A percentile compares a stretch with the other conserved stretches of the same genome.
Conservation (phyloP, 768 basidiomycete species). For the Suillus subaureus region DNA sequence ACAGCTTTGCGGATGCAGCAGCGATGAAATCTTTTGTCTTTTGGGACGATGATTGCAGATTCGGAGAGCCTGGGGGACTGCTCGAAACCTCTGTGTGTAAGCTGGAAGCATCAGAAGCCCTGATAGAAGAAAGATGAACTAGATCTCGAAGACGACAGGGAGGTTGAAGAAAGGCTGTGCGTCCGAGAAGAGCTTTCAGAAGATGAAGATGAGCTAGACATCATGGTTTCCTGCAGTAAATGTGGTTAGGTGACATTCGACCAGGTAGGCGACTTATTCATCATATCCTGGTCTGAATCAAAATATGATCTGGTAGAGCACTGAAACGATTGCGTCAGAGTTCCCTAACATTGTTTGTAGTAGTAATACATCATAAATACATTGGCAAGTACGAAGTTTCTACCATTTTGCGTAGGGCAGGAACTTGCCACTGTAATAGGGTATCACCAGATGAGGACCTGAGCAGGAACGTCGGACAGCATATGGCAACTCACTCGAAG, state of each 20-base stretch:
- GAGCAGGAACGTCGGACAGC: background rate
- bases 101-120: constrained; percentile 19
- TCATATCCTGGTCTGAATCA: constrained; percentile 15
- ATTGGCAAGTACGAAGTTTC: constrained; percentile 14
- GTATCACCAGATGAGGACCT: constrained; percentile 2
- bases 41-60: background rate
- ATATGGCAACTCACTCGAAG: constrained; percentile 62
- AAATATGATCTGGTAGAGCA: constrained; percentile 13
- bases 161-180: background rate
- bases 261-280: background rate
- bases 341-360: background rate
- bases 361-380: constrained; percentile 7
- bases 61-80: constrained; percentile 24
- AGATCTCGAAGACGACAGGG: constrained; percentile 5
- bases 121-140: constrained; percentile 16
- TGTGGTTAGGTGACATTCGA: background rate
- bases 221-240: background rate
- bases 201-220: background rate
- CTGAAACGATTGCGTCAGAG: constrained; percentile 10
- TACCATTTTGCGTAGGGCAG: constrained; percentile 75
- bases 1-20: constrained; percentile 17
- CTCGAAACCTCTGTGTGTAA: constrained; percentile 17
- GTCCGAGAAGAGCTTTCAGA: background rate
- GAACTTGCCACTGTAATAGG: constrained; percentile 65
- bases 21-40: constrained; percentile 16